A percentile compares a stretch with the other conserved stretches of the same genome.
Evolutionary conservation across 768 basidiomycete genomes (phyloP).

Genomic region (Gymnopilus junonius): DNA sequence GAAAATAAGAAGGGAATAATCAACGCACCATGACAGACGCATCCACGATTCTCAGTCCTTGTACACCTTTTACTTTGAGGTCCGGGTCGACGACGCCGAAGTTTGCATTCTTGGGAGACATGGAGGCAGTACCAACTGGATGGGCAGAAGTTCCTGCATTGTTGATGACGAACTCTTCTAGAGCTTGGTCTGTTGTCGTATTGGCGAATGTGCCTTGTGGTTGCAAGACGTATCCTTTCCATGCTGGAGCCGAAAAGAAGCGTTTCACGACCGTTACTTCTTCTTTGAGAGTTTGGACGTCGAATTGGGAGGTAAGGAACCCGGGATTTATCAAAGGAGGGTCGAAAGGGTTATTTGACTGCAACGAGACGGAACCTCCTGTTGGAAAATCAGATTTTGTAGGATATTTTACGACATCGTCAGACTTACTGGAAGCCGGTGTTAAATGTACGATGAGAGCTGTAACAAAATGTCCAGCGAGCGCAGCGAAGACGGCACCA

Average conservation of each 20-base stretch:
- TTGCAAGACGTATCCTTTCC: conserved; percentile 29
- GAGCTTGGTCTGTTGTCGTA: conserved; percentile 27
- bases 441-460: background rate
- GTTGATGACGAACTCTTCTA: conserved; percentile 21
- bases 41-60: conserved; percentile 39
- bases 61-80: conserved; percentile 33
- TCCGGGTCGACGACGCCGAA: conserved; percentile 38
- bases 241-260: conserved; percentile 24
- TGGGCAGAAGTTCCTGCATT: conserved; percentile 20
- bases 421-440: conserved; percentile 2
- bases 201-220: conserved; percentile 18
- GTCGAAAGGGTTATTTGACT: conserved; percentile 46
- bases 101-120: conserved; percentile 25
- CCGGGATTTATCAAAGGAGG: conserved; percentile 52
- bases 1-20: background rate
- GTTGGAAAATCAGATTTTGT: background rate
- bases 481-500: background rate
- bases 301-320: conserved; percentile 37
- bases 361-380: conserved; percentile 33
- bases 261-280: conserved; percentile 16
- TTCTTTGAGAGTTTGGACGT: conserved; percentile 28
- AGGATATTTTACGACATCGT: conserved; percentile 6
- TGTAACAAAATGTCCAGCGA: background rate
- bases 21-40: conserved; percentile 32
- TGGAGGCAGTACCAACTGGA: conserved; percentile 35